Base-by-base conservation (phyloP, 2,329 filamentous ascomycete species). In the Venturia pyrina region DNA sequence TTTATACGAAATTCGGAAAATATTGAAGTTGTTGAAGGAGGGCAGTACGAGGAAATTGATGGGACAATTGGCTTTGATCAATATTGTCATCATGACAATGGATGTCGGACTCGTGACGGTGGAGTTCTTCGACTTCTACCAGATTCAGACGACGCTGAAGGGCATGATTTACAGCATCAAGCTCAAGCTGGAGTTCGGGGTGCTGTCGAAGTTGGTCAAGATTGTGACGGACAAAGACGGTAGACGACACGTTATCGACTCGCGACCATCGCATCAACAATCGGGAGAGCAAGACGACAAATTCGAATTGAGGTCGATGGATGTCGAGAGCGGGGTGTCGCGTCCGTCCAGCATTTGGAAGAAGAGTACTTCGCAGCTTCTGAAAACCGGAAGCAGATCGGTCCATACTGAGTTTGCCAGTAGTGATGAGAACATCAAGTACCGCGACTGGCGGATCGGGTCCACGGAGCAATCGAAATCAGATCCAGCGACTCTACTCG, bases 141-240 rank as follows among this genome's bases (percentile, higher is more conserved):
- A 63, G 59, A 48, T 63, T 19, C 40, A 66, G 34, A 63, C 56
- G 59, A 50, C 64, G 56, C 19, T 66, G 40, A 66, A 66, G 41
- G 64, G 56, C 11, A 50, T 63, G 40, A 34, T 66, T 5, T 66
- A 66, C 64, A 66, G 64, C 43, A 32, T 66, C 64, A 66, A 66
- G 59, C 59, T 66, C 37, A 66, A 66, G 37, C 13, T 66, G 37
- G 64, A 66, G 40, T 66, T 66, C 15, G 46, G 59, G 5, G 57
- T 66, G 34, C 44, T 66, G 28, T 59, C 48, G 19, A 65, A 65
- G 53, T 24, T 65, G 46, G 63, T 60, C 63, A 60, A 65, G 40
- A 34, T 60, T 24, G 63, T 60, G 34, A 57, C 48, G 37, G 50
- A 46, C 48, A 65, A 60, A 21, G 28, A 53, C 44, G 62, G 37